These are phyloP conservation scores for Fusarium marasasianum DNA, from an alignment of 2,329 filamentous ascomycete genomes.

Conservation along the genomic window DNA sequence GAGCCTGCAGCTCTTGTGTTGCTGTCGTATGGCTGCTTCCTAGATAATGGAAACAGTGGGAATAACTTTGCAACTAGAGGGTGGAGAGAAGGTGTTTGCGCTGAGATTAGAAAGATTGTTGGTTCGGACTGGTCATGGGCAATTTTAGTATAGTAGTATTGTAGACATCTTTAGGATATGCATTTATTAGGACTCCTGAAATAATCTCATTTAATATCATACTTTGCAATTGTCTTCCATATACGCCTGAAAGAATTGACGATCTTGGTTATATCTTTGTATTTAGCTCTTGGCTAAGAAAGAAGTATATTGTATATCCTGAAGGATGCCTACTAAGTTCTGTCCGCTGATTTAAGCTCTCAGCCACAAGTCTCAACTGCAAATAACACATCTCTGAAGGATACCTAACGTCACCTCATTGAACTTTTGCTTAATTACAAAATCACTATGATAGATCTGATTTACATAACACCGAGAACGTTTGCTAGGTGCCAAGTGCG, in stretches of 20 bases:
- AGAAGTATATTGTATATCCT: rapidly evolving
- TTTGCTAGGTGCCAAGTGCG: rapidly evolving
- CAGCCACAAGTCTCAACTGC: no score
- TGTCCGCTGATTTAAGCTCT: no score
- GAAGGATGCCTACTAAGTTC: no score
- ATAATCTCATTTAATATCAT: no score
- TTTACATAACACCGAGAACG: rapidly evolving
- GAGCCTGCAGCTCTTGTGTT: neutral
- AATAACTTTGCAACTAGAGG: neutral
- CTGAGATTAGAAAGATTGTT: neutral
- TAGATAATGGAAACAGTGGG: neutral
- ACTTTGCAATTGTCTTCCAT: no score
- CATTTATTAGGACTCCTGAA: rapidly evolving
- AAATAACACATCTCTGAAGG: no score
- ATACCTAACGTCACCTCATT: rapidly evolving
- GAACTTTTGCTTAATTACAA: rapidly evolving
- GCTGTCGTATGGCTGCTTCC: neutral
- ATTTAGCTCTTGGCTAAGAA: no score
- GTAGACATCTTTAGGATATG: rapidly evolving
- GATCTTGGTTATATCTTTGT: no score
- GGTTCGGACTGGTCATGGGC: neutral
- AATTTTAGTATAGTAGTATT: no score
- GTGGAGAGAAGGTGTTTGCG: neutral
- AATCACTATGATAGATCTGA: rapidly evolving
- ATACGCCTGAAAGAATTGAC: no score